These are phyloP conservation scores for Arabis alpina DNA, from an alignment of 345 rosid species.

Conservation along the genomic window DNA sequence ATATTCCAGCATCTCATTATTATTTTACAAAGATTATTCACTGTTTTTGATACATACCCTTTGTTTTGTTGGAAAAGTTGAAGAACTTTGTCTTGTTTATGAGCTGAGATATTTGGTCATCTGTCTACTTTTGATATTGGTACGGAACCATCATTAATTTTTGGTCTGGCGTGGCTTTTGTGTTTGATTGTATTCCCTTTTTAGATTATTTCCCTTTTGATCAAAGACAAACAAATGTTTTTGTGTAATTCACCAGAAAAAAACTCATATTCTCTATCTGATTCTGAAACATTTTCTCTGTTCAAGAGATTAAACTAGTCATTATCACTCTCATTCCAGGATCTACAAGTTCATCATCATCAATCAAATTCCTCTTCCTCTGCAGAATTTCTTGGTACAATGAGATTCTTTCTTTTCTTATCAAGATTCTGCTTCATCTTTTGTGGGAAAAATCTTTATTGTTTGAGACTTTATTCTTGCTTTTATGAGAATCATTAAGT, in stretches of 20 bases:
- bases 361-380: constrained; percentile 9
- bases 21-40: constrained; percentile 17
- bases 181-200: constrained; percentile 27
- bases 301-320: constrained; percentile 21
- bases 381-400: constrained; percentile 4
- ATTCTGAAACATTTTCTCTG: constrained; percentile 9
- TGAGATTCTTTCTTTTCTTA: constrained; percentile 12
- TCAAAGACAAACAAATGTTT: not conserved
- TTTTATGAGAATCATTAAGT: not conserved
- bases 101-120: constrained; percentile 19
- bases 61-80: constrained; percentile 1
- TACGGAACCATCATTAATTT: constrained; percentile 18
- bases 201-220: constrained; percentile 13
- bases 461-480: not conserved
- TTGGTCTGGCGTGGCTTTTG: constrained; percentile 34
- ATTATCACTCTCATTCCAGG: not conserved
- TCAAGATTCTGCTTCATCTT: constrained; percentile 16
- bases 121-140: constrained; percentile 12
- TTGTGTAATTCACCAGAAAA: constrained; percentile 13
- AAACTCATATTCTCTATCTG: not conserved
- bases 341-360: constrained; percentile 10
- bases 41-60: constrained; percentile 4
- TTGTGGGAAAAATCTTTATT: not conserved
- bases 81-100: constrained; percentile 31
- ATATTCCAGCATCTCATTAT: constrained; percentile 38